These are phyloP conservation scores for Hura crepitans DNA, from an alignment of 441 rosid genomes.

Conservation along the genomic window DNA sequence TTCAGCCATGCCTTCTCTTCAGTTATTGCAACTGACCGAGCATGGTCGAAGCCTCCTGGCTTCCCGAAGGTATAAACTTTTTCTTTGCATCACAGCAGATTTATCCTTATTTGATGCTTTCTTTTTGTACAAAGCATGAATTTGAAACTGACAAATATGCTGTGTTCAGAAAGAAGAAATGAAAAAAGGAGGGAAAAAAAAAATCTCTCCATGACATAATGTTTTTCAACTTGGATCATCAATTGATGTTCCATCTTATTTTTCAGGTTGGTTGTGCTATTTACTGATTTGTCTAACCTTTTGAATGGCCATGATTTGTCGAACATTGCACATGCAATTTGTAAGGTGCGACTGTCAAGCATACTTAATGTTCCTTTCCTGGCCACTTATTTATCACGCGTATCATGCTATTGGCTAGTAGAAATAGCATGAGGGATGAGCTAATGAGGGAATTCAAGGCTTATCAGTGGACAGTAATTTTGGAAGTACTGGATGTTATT, in stretches of 20 bases:
- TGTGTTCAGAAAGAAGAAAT: not conserved
- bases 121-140: not conserved
- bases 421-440: not conserved
- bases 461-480: not conserved
- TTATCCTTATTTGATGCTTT: not conserved
- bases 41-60: constrained; percentile 73
- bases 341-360: not conserved
- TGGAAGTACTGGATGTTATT: not conserved
- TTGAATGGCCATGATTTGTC: not conserved
- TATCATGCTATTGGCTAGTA: not conserved
- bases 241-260: not conserved
- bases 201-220: not conserved
- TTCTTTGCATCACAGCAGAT: not conserved
- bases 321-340: not conserved
- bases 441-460: not conserved
- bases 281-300: not conserved
- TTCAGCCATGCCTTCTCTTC: constrained; percentile 86
- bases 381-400: not conserved
- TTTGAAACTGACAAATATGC: not conserved
- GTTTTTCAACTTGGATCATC: not conserved
- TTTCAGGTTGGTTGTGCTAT: not conserved
- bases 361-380: not conserved
- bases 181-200: not conserved
- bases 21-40: constrained; percentile 84
- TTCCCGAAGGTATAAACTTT: constrained; percentile 58